phyloP scores from a whole-genome alignment of 2,329 filamentous ascomycete genomes.

The Trichoderma sp. region DNA sequence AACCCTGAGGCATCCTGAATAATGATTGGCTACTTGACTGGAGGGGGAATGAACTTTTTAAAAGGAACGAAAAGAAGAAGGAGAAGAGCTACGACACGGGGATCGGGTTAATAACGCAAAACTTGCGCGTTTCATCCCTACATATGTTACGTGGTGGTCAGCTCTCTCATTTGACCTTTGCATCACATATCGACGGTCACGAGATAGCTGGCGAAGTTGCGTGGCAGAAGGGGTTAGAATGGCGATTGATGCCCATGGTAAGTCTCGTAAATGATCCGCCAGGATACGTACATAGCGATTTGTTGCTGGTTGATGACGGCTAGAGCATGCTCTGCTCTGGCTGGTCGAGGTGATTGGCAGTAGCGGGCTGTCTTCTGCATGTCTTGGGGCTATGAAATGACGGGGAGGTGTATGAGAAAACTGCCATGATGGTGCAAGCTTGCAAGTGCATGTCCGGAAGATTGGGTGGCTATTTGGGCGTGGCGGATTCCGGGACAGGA shows the following conservation, averaged over 20 bases:
- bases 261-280: slow-evolving; percentile 37
- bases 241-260: slow-evolving; percentile 2
- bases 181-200: not conserved
- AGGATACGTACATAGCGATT: slow-evolving; percentile 38
- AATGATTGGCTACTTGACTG: not conserved
- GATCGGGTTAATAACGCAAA: not conserved
- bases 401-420: slow-evolving; percentile 22
- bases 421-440: slow-evolving; percentile 3
- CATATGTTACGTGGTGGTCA: not conserved
- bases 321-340: slow-evolving; percentile 3
- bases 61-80: not conserved
- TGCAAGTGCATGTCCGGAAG: slow-evolving; percentile 19
- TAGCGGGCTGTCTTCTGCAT: slow-evolving; percentile 5
- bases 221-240: not conserved
- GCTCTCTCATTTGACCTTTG: not conserved
- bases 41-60: not conserved
- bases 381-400: slow-evolving; percentile 24
- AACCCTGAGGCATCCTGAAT: not conserved
- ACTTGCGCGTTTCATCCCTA: not conserved
- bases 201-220: slow-evolving; percentile 3
- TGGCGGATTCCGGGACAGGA: slow-evolving; percentile 2
- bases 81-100: not conserved
- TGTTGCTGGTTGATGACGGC: slow-evolving; percentile 2
- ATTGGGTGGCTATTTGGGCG: not conserved
- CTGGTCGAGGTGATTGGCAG: not conserved